Conservation (phyloP, 2,329 filamentous ascomycete species). For the Fusarium lateritium region DNA sequence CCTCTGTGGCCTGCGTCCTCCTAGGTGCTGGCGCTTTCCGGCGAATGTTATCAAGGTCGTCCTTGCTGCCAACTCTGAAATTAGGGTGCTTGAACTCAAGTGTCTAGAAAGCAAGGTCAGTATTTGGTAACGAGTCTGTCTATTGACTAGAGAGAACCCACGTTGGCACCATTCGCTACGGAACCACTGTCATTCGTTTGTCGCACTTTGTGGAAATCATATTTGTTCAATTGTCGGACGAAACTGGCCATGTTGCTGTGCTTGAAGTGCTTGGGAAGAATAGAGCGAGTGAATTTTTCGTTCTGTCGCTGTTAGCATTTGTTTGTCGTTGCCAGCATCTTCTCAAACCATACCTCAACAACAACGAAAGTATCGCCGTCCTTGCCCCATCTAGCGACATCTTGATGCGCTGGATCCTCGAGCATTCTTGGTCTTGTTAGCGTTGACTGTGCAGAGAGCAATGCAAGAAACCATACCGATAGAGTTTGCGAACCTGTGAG, state of each 20-base stretch:
- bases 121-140: neutral
- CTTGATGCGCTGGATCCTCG: constrained; percentile 92
- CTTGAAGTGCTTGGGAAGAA: constrained; percentile 98
- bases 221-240: constrained; percentile 95
- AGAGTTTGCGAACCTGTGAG: constrained; percentile 92
- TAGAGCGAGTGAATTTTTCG: constrained; percentile 97
- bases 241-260: constrained; percentile 99
- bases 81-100: constrained; percentile 95
- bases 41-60: constrained; percentile 95
- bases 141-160: constrained; percentile 40
- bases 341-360: constrained; percentile 78
- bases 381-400: constrained; percentile 95
- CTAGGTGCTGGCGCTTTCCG: constrained; percentile 93
- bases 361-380: constrained; percentile 97
- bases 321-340: constrained; percentile 24
- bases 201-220: constrained; percentile 98
- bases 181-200: constrained; percentile 57
- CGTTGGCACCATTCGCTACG: constrained; percentile 56
- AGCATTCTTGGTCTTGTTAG: constrained; percentile 74
- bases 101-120: constrained; percentile 58
- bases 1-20: constrained; percentile 77
- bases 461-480: constrained; percentile 77
- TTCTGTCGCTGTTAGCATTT: constrained; percentile 71
- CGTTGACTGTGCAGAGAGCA: neutral
- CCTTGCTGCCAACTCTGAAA: constrained; percentile 95